Evolutionary conservation across 192 early-diverging fungal species (phyloP).

Genomic region (Coemansia sp.): DNA sequence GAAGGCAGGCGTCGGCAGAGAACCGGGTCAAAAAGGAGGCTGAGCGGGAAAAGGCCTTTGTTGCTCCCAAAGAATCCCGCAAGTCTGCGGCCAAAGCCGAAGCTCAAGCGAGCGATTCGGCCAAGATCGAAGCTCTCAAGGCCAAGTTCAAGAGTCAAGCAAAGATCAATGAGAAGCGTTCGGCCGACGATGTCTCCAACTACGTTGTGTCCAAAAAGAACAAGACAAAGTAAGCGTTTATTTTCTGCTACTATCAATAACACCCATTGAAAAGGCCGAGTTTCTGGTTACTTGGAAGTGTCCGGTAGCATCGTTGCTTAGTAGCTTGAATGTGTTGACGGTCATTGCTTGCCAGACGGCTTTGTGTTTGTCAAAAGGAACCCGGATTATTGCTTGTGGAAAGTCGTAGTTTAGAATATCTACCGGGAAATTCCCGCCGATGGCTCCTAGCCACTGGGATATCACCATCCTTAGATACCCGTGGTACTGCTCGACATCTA

Average conservation of each 20-base stretch:
- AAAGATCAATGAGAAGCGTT: slow-evolving; percentile 18
- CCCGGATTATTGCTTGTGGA: slow-evolving; percentile 29
- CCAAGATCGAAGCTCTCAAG: slow-evolving; percentile 44
- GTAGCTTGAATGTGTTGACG: slow-evolving; percentile 22
- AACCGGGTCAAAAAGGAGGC: slow-evolving; percentile 64
- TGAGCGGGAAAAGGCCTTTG: slow-evolving; percentile 76
- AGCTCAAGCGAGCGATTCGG: slow-evolving; percentile 18
- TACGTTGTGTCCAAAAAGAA: slow-evolving; percentile 21
- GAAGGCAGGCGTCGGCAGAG: slow-evolving; percentile 63
- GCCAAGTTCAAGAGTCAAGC: slow-evolving; percentile 49
- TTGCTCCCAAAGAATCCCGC: slow-evolving; percentile 69
- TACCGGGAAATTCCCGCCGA: slow-evolving; percentile 31
- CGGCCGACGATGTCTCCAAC: slow-evolving; percentile 15
- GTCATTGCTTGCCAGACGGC: slow-evolving; percentile 47
- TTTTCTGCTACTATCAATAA: slow-evolving; percentile 20
- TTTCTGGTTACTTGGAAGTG: slow-evolving; percentile 28
- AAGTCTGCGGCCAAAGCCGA: background rate
- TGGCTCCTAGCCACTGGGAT: slow-evolving; percentile 36
- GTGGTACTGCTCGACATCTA: slow-evolving; percentile 21
- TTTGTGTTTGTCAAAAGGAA: slow-evolving; percentile 31
- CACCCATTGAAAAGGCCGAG: slow-evolving; percentile 49
- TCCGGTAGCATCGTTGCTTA: slow-evolving; percentile 12
- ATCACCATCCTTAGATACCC: slow-evolving; percentile 24
- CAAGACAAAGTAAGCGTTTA: slow-evolving; percentile 7
- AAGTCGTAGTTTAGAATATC: slow-evolving; percentile 29